These are phyloP conservation scores for Hemerocallis citrina DNA, from an alignment of 106 monocot species.

Conservation along the genomic window DNA sequence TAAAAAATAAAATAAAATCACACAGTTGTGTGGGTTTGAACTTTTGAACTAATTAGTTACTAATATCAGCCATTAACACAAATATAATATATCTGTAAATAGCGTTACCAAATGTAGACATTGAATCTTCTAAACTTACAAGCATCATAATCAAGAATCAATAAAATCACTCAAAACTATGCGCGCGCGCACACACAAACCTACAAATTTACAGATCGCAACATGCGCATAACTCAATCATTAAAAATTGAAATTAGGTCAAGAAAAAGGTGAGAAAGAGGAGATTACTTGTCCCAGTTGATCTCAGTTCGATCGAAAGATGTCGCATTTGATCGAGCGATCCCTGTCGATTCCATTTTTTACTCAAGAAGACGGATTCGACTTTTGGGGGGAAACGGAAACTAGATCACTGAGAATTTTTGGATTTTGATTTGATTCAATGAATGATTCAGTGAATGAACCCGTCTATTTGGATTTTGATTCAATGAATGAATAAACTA, in stretches of 20 bases:
- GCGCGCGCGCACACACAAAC: too few relatives aligned
- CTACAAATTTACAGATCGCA: neutral
- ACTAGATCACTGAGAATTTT: too few relatives aligned
- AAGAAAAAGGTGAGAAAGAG: neutral
- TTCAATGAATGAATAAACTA: too few relatives aligned
- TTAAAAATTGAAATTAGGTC: neutral
- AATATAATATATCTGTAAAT: neutral
- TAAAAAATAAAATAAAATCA: too few relatives aligned
- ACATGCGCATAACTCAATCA: neutral
- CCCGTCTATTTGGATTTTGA: too few relatives aligned
- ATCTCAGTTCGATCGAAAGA: conserved; percentile 3
- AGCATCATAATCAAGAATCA: neutral
- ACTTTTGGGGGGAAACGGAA: too few relatives aligned
- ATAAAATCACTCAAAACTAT: too few relatives aligned
- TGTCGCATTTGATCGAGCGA: neutral
- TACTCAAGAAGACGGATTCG: too few relatives aligned
- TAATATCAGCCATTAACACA: neutral
- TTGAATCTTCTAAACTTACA: neutral
- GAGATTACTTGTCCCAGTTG: conserved; percentile 1
- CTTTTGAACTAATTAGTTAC: neutral
- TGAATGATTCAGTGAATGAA: too few relatives aligned
- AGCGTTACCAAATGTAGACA: neutral
- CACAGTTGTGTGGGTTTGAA: too few relatives aligned
- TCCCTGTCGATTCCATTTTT: neutral
- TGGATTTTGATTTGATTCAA: too few relatives aligned